Conservation (phyloP, 225 moss, liverwort and hornwort species). For the Physcomitrellopsis africana region DNA sequence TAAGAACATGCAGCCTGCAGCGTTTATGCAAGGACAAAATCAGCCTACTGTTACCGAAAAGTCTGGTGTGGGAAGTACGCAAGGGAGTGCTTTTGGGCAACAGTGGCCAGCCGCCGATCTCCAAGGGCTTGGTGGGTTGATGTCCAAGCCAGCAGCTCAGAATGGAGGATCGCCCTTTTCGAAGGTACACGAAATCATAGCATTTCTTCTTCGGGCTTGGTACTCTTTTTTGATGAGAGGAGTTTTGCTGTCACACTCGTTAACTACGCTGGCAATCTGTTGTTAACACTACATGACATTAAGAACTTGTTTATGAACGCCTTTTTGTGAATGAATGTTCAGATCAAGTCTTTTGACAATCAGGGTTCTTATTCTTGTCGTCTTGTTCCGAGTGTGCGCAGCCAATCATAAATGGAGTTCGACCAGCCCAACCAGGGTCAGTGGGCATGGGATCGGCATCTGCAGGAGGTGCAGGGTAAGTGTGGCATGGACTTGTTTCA, state of each 20-base stretch:
- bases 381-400: constrained; percentile 33
- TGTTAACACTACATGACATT: background rate
- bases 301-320: background rate
- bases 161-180: constrained; percentile 57
- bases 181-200: constrained; percentile 43
- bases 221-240: background rate
- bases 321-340: background rate
- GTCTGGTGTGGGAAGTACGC: constrained; percentile 36
- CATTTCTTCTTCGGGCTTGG: background rate
- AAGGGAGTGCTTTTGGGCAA: constrained; percentile 57
- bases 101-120: constrained; percentile 60
- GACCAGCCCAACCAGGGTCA: constrained; percentile 41
- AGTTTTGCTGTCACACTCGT: constrained; percentile 10
- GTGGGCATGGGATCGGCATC: constrained; percentile 38
- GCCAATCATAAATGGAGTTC: constrained; percentile 47
- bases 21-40: constrained; percentile 51
- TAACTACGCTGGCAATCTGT: background rate
- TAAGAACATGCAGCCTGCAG: constrained; percentile 61
- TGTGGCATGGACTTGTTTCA: background rate
- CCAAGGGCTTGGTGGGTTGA: constrained; percentile 54
- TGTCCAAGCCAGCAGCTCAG: constrained; percentile 46
- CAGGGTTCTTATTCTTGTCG: constrained; percentile 16
- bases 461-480: constrained; percentile 53
- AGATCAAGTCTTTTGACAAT: background rate
- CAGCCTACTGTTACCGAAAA: constrained; percentile 45